Base-by-base conservation (phyloP, 495 filamentous ascomycete genomes). In the Aspergillus heteromorphus region DNA sequence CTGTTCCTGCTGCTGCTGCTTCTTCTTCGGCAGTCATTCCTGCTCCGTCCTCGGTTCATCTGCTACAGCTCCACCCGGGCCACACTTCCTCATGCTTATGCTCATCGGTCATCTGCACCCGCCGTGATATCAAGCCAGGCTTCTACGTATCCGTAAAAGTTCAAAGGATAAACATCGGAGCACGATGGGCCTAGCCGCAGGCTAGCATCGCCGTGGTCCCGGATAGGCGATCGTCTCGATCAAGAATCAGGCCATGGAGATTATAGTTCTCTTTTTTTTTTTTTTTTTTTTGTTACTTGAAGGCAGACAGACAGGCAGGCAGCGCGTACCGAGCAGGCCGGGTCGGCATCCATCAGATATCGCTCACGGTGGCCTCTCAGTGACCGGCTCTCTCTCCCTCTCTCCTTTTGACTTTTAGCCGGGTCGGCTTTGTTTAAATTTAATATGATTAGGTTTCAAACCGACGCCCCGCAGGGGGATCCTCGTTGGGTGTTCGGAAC, bases 401-500 rank as follows among this genome's bases (percentile, higher is more conserved):
- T n/a, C n/a, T n/a, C 17, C 23, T 45, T 45, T 45, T 23, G 42
- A 45, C 42, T 47, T 45, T 47, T 47, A 29, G 11, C 43, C 43
- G 27, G 27, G 21, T 47, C 21, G 43, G 43, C 27, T 11, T 34
- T 38, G 11, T 13, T 38, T 38, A 38, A 38, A 14, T 43, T 45
- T 47, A 21, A 19, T 25, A 41, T 19, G 21, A 31, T 49, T 40
- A 40, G 48, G 40, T 51, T 49, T 49, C 43, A 23, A 27, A 57
- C 54, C 30, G 45, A 48, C 42, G 54, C 54, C 54, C 54, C 54
- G 54, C 54, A 57, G 50, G 48, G 31, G 38, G 54, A 49, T 51
- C 50, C 43, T 49, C 43, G 45, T 48, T 36, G 45, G 45, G 53
- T 45, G 53, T 40, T 40, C 45, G 48, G 43, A 51, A 48, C 40